Evolutionary conservation across 257 asterid species (phyloP), one percentile per base, ranked within the genome.

Genomic region (Gentiana straminea): DNA sequence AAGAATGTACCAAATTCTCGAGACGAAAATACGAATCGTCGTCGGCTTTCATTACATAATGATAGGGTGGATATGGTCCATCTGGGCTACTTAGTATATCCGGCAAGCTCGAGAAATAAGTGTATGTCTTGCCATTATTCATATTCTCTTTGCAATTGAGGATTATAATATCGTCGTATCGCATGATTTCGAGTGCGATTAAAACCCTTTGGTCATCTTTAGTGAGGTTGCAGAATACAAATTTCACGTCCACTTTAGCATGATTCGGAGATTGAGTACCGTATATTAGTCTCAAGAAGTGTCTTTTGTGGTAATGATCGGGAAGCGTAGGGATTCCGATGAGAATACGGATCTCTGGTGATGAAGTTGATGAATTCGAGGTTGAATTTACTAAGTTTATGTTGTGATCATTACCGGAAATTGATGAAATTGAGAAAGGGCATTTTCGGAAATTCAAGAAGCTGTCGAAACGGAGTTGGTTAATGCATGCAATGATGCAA

Each of bases 171-270:
- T 86, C 98, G 13, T 84, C 69, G 69, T 68, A 82, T 0, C 84
- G 81, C 98, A 86, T 86, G 64, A 90, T 86, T 61, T 90, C 98
- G 0, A 86, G 83, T 8, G 96, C 95, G 1, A 90, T 86, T 0
- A 90, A 39, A 0, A 90, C 79, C 50, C 63, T 82, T 33, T 90
- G 98, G 39, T 90, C 98, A 55, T 86, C 98, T 54, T 90, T 86
- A 8, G 94, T 86, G 70, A 90, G 91, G 63, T 90, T 90, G 83
- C 98, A 86, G 4, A 90, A 86, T 2, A 90, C 85, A 68, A 90
- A 90, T 49, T 82, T 90, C 32, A 90, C 75, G 49, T 90, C 96
- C 11, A 90, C 61, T 35, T 49, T 77, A 3, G 86, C 89, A n/a
- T 85, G 80, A 0, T 58, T n/a, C 0, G 75, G 64, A 2, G 81